Percentiles rank a stretch among this genome's conserved stretches.
phyloP scores from a whole-genome alignment of 2,329 filamentous ascomycete species.

The Eutypella sp. region DNA sequence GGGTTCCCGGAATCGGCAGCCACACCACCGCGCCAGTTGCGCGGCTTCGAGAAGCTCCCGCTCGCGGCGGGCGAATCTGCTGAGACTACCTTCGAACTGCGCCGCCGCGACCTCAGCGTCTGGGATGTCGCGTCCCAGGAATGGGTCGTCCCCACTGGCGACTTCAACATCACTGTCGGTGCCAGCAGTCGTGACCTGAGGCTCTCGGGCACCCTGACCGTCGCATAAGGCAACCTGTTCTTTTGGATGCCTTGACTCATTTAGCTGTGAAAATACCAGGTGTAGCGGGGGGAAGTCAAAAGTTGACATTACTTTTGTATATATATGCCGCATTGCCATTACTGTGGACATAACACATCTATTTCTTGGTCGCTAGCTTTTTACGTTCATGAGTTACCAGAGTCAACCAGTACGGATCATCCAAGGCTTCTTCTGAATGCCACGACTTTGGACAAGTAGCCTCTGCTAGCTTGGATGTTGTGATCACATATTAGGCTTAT shows the following conservation, averaged over 20 bases:
- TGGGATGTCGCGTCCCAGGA: constrained; percentile 57
- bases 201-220: constrained; percentile 30
- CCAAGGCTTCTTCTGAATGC: too few species aligned
- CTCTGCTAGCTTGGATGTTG: too few species aligned
- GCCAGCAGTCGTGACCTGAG: constrained; percentile 43
- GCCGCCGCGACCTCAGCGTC: constrained; percentile 57
- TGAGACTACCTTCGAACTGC: constrained; percentile 47
- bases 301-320: too few species aligned
- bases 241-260: neutral
- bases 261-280: too few species aligned
- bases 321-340: too few species aligned
- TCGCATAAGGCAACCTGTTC: constrained; percentile 7
- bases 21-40: constrained; percentile 45
- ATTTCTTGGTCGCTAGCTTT: too few species aligned
- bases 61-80: constrained; percentile 43
- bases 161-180: constrained; percentile 38
- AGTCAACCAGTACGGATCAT: too few species aligned
- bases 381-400: too few species aligned
- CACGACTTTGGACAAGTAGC: too few species aligned
- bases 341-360: too few species aligned
- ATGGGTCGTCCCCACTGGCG: constrained; percentile 41
- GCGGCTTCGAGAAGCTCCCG: constrained; percentile 57
- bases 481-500: too few species aligned
- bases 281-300: too few species aligned
- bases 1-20: constrained; percentile 35